phyloP scores from a whole-genome alignment of 352 stramenopile species.

The Thraustochytrium aureum region DNA sequence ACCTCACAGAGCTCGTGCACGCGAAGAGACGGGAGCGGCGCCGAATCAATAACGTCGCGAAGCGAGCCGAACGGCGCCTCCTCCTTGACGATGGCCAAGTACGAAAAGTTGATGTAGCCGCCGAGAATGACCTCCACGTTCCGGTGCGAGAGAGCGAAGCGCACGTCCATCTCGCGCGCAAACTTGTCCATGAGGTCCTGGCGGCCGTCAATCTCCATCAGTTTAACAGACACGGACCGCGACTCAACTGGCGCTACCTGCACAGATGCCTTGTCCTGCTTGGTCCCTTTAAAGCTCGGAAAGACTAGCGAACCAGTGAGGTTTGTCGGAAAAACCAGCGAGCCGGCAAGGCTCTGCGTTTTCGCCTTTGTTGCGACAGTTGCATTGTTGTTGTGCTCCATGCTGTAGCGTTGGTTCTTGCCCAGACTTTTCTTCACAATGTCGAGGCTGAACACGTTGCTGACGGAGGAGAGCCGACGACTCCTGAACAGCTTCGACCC shows the following conservation, averaged over 20 bases:
- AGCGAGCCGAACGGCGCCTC: background rate
- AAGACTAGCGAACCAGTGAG: constrained; percentile 5
- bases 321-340: background rate
- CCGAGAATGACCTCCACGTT: constrained; percentile 14
- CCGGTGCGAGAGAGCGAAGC: background rate
- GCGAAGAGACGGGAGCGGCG: background rate
- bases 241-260: no score
- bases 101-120: background rate
- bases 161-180: constrained; percentile 23
- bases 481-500: background rate
- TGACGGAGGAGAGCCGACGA: no score
- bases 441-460: background rate
- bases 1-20: constrained; percentile 14
- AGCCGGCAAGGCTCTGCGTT: background rate
- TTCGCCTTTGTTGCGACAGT: background rate
- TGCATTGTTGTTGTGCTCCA: background rate
- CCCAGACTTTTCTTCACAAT: background rate
- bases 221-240: background rate
- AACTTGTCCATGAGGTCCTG: constrained; percentile 28
- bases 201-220: constrained; percentile 7
- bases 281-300: background rate
- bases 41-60: background rate
- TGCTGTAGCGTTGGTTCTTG: no score
- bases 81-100: constrained; percentile 12
- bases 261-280: background rate